phyloP scores from a whole-genome alignment of 2,329 filamentous ascomycete species.

The Fusarium proliferatum region DNA sequence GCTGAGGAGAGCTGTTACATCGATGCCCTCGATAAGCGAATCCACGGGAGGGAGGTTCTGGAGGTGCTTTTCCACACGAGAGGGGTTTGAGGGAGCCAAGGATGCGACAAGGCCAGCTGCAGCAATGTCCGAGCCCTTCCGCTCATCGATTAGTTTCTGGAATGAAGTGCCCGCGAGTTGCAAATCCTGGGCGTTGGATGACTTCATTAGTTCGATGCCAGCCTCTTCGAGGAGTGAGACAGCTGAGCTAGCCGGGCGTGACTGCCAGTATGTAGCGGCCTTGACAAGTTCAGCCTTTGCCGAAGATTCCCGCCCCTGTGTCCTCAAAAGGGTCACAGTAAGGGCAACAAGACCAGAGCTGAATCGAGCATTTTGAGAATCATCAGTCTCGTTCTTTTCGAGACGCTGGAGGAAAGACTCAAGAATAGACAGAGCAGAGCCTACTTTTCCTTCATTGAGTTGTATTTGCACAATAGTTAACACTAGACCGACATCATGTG shows the following conservation, averaged over 20 bases:
- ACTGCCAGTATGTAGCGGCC: conserved; percentile 84
- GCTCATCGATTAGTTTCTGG: conserved; percentile 72
- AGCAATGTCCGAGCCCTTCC: conserved; percentile 75
- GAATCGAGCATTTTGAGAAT: conserved; percentile 77
- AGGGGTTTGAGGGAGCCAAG: conserved; percentile 71
- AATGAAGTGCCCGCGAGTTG: conserved; percentile 82
- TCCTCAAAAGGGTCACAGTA: conserved; percentile 80
- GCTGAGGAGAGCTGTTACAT: conserved; percentile 71
- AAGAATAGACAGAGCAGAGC: conserved; percentile 78
- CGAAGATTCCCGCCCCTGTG: conserved; percentile 77
- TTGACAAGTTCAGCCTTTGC: conserved; percentile 80
- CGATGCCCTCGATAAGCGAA: conserved; percentile 68
- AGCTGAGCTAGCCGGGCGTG: conserved; percentile 59
- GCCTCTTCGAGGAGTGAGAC: conserved; percentile 82
- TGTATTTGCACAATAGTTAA: conserved; percentile 87
- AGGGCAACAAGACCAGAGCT: conserved; percentile 87
- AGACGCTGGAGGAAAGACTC: conserved; percentile 80
- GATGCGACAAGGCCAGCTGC: conserved; percentile 89
- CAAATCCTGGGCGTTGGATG: conserved; percentile 75
- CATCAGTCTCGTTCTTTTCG: conserved; percentile 67
- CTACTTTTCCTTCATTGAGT: conserved; percentile 75
- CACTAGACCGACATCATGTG: conserved; percentile 82
- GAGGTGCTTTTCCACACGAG: conserved; percentile 65
- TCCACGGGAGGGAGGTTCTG: conserved; percentile 70
- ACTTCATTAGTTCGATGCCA: conserved; percentile 84